Percentiles rank a stretch among this genome's conserved stretches.
These are phyloP conservation scores for Magnolia kwangsiensis DNA, from an alignment of 164 flowering plant genomes.

Conservation along the genomic window DNA sequence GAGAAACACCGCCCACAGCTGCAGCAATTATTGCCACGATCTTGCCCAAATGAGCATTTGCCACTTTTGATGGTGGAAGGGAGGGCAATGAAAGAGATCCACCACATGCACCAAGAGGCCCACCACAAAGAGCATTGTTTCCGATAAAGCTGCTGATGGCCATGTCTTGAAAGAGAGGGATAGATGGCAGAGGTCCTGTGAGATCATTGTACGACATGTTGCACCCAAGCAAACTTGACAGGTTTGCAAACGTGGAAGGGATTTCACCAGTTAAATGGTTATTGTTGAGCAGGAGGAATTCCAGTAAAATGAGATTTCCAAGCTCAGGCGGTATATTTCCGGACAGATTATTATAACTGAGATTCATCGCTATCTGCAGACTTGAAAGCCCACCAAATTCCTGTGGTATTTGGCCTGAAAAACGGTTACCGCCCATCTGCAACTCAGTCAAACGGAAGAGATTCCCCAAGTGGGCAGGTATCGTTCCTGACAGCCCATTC, in stretches of 20 bases:
- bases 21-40: background rate
- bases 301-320: conserved; percentile 49
- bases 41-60: conserved; percentile 1
- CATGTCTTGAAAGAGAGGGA: conserved; percentile 19
- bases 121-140: conserved; percentile 20
- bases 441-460: conserved; percentile 10
- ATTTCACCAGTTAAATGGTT: conserved; percentile 9
- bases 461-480: conserved; percentile 5
- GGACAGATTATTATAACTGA: conserved; percentile 58
- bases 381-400: conserved; percentile 39
- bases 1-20: conserved; percentile 2
- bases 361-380: conserved; percentile 73
- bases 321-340: conserved; percentile 58
- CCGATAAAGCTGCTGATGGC: conserved; percentile 14
- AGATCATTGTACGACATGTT: conserved; percentile 70
- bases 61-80: background rate
- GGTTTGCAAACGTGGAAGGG: conserved; percentile 5
- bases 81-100: background rate
- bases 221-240: conserved; percentile 6
- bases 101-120: conserved; percentile 7
- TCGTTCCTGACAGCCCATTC: conserved; percentile 4
- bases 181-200: conserved; percentile 34
- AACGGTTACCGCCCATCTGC: conserved; percentile 12
- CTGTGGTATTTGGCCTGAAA: conserved; percentile 7
- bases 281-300: conserved; percentile 8